phyloP scores from a whole-genome alignment of 2,329 filamentous ascomycete species.

The Penicillium hordei region DNA sequence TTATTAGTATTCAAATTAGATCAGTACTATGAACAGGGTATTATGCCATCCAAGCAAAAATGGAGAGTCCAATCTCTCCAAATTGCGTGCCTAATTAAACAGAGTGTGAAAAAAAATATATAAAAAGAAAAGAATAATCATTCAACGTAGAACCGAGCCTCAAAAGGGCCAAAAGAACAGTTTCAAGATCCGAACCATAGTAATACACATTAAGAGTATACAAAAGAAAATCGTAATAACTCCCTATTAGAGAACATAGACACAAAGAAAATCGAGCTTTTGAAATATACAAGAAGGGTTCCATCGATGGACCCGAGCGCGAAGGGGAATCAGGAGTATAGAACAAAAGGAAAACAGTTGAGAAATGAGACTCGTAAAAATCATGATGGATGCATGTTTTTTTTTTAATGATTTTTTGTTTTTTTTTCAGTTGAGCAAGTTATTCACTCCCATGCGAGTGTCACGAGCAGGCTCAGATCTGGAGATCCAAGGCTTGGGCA shows the following conservation, averaged over 20 bases:
- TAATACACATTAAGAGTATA: conserved; percentile 31
- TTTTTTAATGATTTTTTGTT: not conserved
- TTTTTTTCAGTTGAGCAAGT: conserved; percentile 37
- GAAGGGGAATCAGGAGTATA: conserved; percentile 21
- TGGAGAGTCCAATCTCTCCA: not conserved
- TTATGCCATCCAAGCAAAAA: not conserved
- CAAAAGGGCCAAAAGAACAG: conserved; percentile 3
- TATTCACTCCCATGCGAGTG: conserved; percentile 42
- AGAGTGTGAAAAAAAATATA: not conserved
- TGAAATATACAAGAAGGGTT: conserved; percentile 23
- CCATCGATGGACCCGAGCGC: conserved; percentile 4
- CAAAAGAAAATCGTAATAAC: conserved; percentile 17
- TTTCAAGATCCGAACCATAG: conserved; percentile 22
- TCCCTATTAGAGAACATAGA: conserved; percentile 5
- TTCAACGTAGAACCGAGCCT: not conserved
- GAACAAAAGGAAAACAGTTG: conserved; percentile 11
- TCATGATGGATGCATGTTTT: conserved; percentile 6
- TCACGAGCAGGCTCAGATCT: conserved; percentile 33
- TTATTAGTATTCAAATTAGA: not conserved
- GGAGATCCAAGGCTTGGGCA: conserved; percentile 28
- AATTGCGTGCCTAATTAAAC: not conserved
- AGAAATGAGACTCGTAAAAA: conserved; percentile 27
- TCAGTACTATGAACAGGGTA: conserved; percentile 1
- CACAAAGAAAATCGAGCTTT: conserved; percentile 15
- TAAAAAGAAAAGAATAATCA: not conserved